Evolutionary conservation across 1,284 basidiomycete genomes (phyloP), one percentile per base, ranked within the genome.

Genomic region (Sporisorium scitamineum): DNA sequence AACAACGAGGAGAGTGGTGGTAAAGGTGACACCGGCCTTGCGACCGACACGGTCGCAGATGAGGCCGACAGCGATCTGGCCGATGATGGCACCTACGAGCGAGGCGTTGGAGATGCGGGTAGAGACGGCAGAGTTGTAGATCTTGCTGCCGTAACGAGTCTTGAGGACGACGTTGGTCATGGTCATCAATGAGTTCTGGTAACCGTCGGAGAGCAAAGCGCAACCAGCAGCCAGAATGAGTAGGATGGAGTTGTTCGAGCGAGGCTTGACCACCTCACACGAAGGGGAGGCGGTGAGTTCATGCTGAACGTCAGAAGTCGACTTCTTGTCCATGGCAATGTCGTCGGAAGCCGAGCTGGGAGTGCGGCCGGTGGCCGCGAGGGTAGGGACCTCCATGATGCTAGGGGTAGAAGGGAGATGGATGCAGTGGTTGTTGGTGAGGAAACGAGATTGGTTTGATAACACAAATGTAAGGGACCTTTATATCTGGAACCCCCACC

Each of bases 81-180:
- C 91, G 45, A 92, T 85, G 55, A 92, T 88, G 86, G 86, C 80
- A 88, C 92, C 92, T 66, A 93, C 89, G 61, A 92, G 89, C 37
- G 93, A 88, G 13, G 92, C 86, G 82, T 93, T 93, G 16, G 90
- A 91, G 16, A 93, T 90, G 24, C 90, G 89, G 2, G 92, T 93
- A 14, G 90, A 90, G 32, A 92, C 88, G 2, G 84, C 70, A 2
- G 89, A 82, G 0, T 89, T 92, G 85, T 92, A 93, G 86, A 87
- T 89, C 61, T 58, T 61, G 27, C 52, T 73, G 39, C 80, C 85
- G 53, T 82, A 83, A 4, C 80, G 58, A 16, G 77, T 78, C 11
- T 44, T 57, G 42, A 81, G 80, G n/a, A 85, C 65, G 42, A 82
- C 71, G 45, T 78, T 82, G 31, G 71, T 56, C 63, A 82, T 62